These are phyloP conservation scores for Rubroboletus pulcherrimus DNA, from an alignment of 768 basidiomycete species.

Conservation along the genomic window DNA sequence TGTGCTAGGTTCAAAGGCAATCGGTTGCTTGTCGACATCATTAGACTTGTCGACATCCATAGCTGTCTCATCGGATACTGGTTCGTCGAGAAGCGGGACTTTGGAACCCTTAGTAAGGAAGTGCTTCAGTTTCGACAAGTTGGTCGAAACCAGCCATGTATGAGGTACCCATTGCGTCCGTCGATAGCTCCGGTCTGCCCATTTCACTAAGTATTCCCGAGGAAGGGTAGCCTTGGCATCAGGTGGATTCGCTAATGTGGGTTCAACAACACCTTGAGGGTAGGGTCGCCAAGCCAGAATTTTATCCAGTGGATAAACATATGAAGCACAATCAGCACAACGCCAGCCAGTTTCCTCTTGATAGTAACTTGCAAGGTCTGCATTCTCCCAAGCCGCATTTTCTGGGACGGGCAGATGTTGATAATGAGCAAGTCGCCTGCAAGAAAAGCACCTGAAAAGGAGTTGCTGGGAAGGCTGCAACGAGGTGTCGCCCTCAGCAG, in stretches of 20 bases:
- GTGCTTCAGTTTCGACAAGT: constrained; percentile 64
- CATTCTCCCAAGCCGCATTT: constrained; percentile 31
- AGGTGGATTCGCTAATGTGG: constrained; percentile 38
- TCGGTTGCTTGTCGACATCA: constrained; percentile 17
- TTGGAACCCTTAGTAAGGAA: constrained; percentile 70
- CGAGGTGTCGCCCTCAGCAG: constrained; percentile 14
- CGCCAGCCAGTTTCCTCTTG: constrained; percentile 55
- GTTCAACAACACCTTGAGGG: constrained; percentile 61
- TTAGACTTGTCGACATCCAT: constrained; percentile 29
- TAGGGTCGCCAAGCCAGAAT: constrained; percentile 91
- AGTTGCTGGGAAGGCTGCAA: constrained; percentile 38
- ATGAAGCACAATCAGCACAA: constrained; percentile 78
- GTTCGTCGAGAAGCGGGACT: constrained; percentile 57
- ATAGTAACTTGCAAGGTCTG: constrained; percentile 58
- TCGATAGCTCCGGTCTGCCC: constrained; percentile 74
- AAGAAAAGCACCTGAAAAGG: constrained; percentile 78
- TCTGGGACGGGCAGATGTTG: constrained; percentile 56
- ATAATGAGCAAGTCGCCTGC: constrained; percentile 84
- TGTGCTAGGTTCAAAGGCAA: constrained; percentile 41
- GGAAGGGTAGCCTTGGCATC: constrained; percentile 62
- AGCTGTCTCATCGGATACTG: constrained; percentile 27
- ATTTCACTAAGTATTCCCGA: constrained; percentile 94
- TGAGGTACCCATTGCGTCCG: constrained; percentile 89
- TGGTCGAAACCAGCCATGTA: constrained; percentile 78
- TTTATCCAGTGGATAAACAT: constrained; percentile 66